Evolutionary conservation across 2,329 filamentous ascomycete species (phyloP), one percentile per base, ranked within the genome.

Genomic region (Exophiala xenobiotica): DNA sequence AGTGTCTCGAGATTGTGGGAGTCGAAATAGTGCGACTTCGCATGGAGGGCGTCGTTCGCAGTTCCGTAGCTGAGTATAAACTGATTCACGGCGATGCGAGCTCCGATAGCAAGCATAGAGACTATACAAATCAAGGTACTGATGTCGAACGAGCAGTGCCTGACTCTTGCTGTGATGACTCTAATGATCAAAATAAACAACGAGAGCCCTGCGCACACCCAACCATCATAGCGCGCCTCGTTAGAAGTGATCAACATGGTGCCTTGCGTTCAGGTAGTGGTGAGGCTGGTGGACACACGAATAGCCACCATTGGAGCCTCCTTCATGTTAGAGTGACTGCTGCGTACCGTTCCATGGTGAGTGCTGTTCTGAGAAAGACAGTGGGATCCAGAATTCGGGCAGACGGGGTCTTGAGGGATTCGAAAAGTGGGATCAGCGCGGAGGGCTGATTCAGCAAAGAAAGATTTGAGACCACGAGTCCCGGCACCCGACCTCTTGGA

Each of bases 1-100:
- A 61, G 42, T 11, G 42, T 42, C 9, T 63, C 55, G 46, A 70
- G 59, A 58, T 58, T 51, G 18, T 58, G 31, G 6, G 51, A 35
- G 24, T 56, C 24, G 46, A 61, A 58, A 31, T 61, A 56, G 23
- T 50, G 20, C 4, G 22, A 26, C 20, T 50, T 57, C 18, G 49
- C 47, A 43, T 51, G 46, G n/a, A 59, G 12, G n/a, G 47, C 50
- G 33, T 59, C 56, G 23, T 59, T 56, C 12, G 51, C 51, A 6
- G 56, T 59, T 5, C 56, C 56, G 29, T 49, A 52, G 9, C 16
- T 44, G 18, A 59, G 51, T 16, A 56, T 49, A 38, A 40, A 56
- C 16, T 59, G 50, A 35, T 56, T 56, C 24, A 56, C 51, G 8
- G 37, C 47, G 24, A 59, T 22, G 11, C 56, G 56, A 42, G 40